Evolutionary conservation across 1,284 basidiomycete genomes (phyloP).

Genomic region (Cutaneotrichosporon sp.): DNA sequence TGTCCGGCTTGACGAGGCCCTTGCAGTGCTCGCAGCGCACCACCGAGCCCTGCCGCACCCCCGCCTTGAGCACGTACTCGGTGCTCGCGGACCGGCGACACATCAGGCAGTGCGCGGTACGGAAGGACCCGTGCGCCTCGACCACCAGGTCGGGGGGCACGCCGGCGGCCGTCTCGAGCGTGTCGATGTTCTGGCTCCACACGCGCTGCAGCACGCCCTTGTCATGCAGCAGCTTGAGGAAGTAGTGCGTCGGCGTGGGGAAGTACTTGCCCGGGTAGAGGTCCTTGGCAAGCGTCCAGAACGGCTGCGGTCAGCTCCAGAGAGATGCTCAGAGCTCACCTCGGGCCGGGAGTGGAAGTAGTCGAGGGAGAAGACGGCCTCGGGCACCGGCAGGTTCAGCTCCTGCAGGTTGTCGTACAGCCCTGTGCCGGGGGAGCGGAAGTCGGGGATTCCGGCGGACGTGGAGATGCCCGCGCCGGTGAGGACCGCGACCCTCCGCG

Average conservation of each 20-base stretch:
- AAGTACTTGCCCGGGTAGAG: conserved; percentile 65
- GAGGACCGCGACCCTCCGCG: conserved; percentile 57
- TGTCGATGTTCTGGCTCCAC: conserved; percentile 68
- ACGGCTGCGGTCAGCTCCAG: conserved; percentile 52
- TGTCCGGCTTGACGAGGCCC: conserved; percentile 84
- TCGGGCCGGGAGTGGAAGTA: conserved; percentile 52
- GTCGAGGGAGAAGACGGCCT: conserved; percentile 60
- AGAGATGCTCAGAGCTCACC: conserved; percentile 18
- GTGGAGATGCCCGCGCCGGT: conserved; percentile 59
- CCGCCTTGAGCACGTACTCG: conserved; percentile 66
- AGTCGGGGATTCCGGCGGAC: conserved; percentile 57
- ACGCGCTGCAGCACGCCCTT: conserved; percentile 43
- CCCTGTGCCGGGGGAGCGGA: conserved; percentile 57
- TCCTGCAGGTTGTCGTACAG: conserved; percentile 59
- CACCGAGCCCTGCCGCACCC: conserved; percentile 63
- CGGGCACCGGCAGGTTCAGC: conserved; percentile 59
- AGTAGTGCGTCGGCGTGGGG: conserved; percentile 88
- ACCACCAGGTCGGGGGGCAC: conserved; percentile 73
- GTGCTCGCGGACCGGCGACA: conserved; percentile 63
- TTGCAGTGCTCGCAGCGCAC: conserved; percentile 65
- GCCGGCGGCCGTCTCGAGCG: conserved; percentile 82
- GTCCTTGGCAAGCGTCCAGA: conserved; percentile 85
- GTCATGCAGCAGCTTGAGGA: conserved; percentile 60
- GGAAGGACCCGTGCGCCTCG: conserved; percentile 94
- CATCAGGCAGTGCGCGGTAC: conserved; percentile 73